phyloP scores from a whole-genome alignment of 164 flowering plant species.

The Macadamia tetraphylla region DNA sequence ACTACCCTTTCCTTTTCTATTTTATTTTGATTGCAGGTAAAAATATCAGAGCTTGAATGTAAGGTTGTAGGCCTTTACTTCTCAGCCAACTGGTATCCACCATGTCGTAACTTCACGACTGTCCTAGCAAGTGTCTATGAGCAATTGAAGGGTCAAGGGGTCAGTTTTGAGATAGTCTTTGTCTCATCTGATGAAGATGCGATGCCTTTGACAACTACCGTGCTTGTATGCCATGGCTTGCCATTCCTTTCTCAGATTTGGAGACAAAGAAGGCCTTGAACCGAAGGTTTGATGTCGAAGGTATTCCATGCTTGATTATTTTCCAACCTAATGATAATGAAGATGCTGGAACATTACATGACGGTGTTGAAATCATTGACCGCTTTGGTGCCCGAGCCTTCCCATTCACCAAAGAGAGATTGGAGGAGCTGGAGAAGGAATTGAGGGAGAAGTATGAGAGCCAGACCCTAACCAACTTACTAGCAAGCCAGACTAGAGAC shows the following conservation, averaged over 20 bases:
- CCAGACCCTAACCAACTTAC: constrained; percentile 42
- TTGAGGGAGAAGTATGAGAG: constrained; percentile 47
- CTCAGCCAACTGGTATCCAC: constrained; percentile 64
- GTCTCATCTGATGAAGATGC: constrained; percentile 61
- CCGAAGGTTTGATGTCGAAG: constrained; percentile 42
- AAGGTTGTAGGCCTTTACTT: constrained; percentile 58
- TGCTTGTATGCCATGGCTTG: constrained; percentile 63
- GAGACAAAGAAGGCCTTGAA: constrained; percentile 42
- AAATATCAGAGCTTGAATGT: constrained; percentile 44
- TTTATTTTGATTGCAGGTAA: constrained; percentile 31
- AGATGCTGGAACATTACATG: constrained; percentile 21
- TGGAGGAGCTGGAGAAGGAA: constrained; percentile 41
- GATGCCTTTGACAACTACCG: constrained; percentile 41
- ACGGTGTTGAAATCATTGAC: constrained; percentile 55
- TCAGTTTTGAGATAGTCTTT: constrained; percentile 46
- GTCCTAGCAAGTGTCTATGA: constrained; percentile 31
- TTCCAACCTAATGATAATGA: constrained; percentile 36
- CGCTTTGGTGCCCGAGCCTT: constrained; percentile 49
- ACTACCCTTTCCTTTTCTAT: too few relatives aligned
- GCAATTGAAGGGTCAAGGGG: constrained; percentile 27
- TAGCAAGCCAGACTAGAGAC: constrained; percentile 37
- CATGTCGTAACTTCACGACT: constrained; percentile 41
- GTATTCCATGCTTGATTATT: constrained; percentile 51
- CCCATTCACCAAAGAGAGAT: constrained; percentile 48
- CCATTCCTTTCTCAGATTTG: constrained; percentile 59